Evolutionary conservation across 306 rosid genomes (phyloP).

Genomic region (Cucurbita maxima): DNA sequence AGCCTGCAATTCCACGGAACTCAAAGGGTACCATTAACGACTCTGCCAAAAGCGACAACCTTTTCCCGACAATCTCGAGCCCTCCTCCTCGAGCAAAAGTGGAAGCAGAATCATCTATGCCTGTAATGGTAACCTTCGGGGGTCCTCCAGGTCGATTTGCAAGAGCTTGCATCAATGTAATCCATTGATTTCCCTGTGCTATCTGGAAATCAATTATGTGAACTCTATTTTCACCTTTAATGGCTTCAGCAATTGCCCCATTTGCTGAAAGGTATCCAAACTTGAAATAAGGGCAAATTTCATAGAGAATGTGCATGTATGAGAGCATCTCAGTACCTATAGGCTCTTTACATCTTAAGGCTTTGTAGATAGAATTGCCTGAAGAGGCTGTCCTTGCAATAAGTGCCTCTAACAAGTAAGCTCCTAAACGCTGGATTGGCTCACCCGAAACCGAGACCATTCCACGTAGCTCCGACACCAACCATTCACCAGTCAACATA

Average conservation of each 20-base stretch:
- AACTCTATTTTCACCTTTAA: slow-evolving; percentile 43
- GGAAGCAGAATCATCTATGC: slow-evolving; percentile 60
- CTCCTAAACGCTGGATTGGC: slow-evolving; percentile 74
- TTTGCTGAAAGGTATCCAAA: slow-evolving; percentile 85
- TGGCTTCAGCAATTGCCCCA: slow-evolving; percentile 84
- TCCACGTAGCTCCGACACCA: slow-evolving; percentile 45
- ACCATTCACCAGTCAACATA: slow-evolving; percentile 43
- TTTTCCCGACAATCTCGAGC: slow-evolving; percentile 44
- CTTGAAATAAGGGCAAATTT: slow-evolving; percentile 70
- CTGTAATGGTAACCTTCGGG: slow-evolving; percentile 58
- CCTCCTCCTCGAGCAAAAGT: slow-evolving; percentile 77
- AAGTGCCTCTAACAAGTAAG: slow-evolving; percentile 77
- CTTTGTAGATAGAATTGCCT: slow-evolving; percentile 63
- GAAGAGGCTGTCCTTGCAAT: slow-evolving; percentile 71
- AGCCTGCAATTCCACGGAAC: slow-evolving; percentile 35
- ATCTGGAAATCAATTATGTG: slow-evolving; percentile 92
- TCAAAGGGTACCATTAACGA: slow-evolving; percentile 53
- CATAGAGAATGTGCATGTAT: slow-evolving; percentile 68
- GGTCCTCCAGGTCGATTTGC: slow-evolving; percentile 65
- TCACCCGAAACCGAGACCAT: slow-evolving; percentile 71
- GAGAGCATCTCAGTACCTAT: slow-evolving; percentile 52
- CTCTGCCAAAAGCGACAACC: slow-evolving; percentile 45
- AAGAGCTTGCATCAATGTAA: slow-evolving; percentile 59
- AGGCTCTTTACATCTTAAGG: slow-evolving; percentile 78
- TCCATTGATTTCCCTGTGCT: slow-evolving; percentile 77